Conservation (phyloP, 257 asterid species). For the Solanum piurae region DNA sequence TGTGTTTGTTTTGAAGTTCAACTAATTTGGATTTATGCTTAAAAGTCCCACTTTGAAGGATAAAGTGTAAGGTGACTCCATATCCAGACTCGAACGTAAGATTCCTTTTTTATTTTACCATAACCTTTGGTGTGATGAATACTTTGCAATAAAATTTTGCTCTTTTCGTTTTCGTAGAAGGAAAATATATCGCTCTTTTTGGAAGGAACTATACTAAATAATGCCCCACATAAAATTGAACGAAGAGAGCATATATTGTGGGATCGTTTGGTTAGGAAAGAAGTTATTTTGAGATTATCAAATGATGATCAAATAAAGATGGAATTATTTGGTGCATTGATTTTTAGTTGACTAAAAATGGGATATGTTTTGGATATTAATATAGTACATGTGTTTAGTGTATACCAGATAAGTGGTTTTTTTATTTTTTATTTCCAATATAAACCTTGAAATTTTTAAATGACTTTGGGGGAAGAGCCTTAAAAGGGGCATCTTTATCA, state of each 20-base stretch:
- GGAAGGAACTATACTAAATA: background rate
- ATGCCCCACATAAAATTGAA: background rate
- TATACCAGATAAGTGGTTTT: background rate
- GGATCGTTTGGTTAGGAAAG: background rate
- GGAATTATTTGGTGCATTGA: background rate
- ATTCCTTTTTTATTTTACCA: background rate
- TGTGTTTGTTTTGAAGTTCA: background rate
- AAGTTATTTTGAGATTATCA: background rate
- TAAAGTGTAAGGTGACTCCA: background rate
- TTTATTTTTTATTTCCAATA: background rate
- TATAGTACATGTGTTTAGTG: background rate
- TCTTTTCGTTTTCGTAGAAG: background rate
- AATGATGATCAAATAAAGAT: background rate
- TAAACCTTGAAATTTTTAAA: background rate
- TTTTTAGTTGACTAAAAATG: background rate
- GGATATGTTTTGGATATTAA: background rate
- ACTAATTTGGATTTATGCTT: background rate
- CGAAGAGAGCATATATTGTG: fast-evolving
- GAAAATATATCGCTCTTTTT: background rate
- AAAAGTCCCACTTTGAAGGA: background rate
- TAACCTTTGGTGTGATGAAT: background rate
- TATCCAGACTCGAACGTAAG: background rate
- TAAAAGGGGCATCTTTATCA: background rate
- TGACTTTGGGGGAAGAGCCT: background rate
- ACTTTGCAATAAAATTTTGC: background rate